A percentile compares a stretch with the other conserved stretches of the same genome.
phyloP scores from a whole-genome alignment of 176 grass and related monocot genomes.

The Puya raimondii region DNA sequence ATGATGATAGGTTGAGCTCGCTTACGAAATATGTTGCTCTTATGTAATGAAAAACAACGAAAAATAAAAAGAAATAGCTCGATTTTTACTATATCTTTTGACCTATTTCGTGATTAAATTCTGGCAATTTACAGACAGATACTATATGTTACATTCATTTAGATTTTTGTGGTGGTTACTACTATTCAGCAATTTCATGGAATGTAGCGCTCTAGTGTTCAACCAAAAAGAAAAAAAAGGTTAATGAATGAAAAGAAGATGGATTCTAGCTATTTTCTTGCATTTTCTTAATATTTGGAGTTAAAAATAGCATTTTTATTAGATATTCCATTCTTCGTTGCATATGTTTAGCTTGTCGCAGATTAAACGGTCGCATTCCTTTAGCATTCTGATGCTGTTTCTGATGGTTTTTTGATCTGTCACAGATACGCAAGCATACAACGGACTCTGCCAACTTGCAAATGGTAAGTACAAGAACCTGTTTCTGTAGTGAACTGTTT shows the following conservation, averaged over 20 bases:
- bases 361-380: neutral
- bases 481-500: conserved; percentile 45
- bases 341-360: neutral
- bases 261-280: no score
- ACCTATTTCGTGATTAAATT: neutral
- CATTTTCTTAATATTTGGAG: no score
- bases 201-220: no score
- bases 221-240: no score
- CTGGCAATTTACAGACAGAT: no score
- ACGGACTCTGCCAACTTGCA: conserved; percentile 69
- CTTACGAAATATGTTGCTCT: neutral
- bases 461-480: conserved; percentile 55
- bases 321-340: neutral
- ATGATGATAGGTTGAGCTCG: neutral
- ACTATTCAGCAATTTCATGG: no score
- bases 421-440: conserved; percentile 46
- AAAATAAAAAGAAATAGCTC: neutral
- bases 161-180: no score
- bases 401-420: conserved; percentile 15
- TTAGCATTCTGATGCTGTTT: neutral
- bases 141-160: no score
- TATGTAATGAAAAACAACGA: neutral
- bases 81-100: neutral
- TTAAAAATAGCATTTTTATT: no score
- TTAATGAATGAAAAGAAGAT: no score